Evolutionary conservation across 805 yeast genomes (phyloP).

Genomic region (Yamadazyma paraphyllophila): DNA sequence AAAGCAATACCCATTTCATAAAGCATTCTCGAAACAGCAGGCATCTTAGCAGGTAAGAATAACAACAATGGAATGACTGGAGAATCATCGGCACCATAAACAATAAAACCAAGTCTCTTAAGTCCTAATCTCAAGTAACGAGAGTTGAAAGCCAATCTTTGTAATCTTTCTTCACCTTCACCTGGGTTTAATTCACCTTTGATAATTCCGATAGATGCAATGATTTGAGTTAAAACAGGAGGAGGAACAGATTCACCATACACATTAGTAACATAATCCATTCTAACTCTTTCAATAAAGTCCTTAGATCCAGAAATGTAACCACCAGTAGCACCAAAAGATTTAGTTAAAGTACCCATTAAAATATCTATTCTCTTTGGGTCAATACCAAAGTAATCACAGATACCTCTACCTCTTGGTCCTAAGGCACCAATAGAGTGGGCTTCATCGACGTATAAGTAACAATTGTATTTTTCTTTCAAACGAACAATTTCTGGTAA

Average conservation of each 20-base stretch:
- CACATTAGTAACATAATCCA: slow-evolving; percentile 66
- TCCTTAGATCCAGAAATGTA: slow-evolving; percentile 77
- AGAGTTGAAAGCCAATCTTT: slow-evolving; percentile 93
- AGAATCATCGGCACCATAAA: slow-evolving; percentile 92
- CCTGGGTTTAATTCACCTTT: slow-evolving; percentile 84
- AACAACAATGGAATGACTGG: slow-evolving; percentile 90
- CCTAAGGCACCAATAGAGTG: slow-evolving; percentile 99
- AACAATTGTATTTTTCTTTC: slow-evolving; percentile 82
- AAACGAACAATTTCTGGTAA: slow-evolving; percentile 72
- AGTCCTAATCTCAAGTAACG: slow-evolving; percentile 89
- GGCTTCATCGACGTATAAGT: slow-evolving; percentile 93
- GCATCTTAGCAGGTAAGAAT: slow-evolving; percentile 92
- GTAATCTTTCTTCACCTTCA: slow-evolving; percentile 87
- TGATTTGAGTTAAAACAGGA: slow-evolving; percentile 85
- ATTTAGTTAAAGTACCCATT: slow-evolving; percentile 97
- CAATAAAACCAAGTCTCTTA: slow-evolving; percentile 89
- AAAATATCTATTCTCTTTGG: slow-evolving; percentile 78
- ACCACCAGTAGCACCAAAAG: slow-evolving; percentile 99
- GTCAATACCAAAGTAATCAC: slow-evolving; percentile 84
- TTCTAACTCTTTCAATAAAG: slow-evolving; percentile 70
- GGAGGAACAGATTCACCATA: slow-evolving; percentile 90
- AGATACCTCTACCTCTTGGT: slow-evolving; percentile 88
- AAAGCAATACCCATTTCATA: slow-evolving; percentile 81
- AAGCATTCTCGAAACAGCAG: slow-evolving; percentile 82
- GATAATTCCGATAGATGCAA: slow-evolving; percentile 73